A percentile compares a stretch with the other conserved stretches of the same genome.
Evolutionary conservation across 179 eudicot genomes (phyloP).

Genomic region (Corrigiola litoralis): DNA sequence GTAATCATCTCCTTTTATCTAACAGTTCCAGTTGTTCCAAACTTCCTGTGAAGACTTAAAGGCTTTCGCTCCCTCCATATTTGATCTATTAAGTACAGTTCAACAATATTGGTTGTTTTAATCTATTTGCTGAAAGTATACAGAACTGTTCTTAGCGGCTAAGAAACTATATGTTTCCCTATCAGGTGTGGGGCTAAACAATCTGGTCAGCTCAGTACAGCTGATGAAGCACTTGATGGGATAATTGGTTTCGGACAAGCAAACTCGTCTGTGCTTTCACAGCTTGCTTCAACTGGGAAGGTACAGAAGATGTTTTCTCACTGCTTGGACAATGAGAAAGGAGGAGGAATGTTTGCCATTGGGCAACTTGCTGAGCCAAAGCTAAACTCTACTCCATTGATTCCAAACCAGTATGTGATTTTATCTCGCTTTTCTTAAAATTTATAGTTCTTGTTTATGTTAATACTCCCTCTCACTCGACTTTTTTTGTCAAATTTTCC

Average conservation of each 20-base stretch:
- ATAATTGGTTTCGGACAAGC: conserved; percentile 85
- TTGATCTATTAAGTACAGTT: too few relatives aligned
- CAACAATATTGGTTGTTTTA: neutral
- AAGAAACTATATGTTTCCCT: neutral
- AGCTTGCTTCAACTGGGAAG: conserved; percentile 64
- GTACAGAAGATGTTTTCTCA: conserved; percentile 70
- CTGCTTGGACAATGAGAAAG: conserved; percentile 62
- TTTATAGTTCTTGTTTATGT: neutral
- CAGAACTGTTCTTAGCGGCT: neutral
- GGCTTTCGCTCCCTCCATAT: too few relatives aligned
- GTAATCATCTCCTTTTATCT: too few relatives aligned
- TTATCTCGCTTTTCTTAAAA: conserved; percentile 2
- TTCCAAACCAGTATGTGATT: conserved; percentile 60
- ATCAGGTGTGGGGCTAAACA: conserved; percentile 72
- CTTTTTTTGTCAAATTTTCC: too few relatives aligned
- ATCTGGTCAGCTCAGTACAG: conserved; percentile 55
- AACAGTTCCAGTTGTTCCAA: too few relatives aligned
- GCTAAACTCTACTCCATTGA: conserved; percentile 50
- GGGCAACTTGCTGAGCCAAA: conserved; percentile 76
- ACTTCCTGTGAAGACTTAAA: too few relatives aligned
- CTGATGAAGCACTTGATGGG: conserved; percentile 73
- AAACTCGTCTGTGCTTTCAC: conserved; percentile 76
- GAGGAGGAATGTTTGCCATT: conserved; percentile 86
- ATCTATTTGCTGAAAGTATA: neutral
- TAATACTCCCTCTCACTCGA: neutral